Base-by-base conservation (phyloP, 495 filamentous ascomycete genomes). In the Podospora anserina region DNA sequence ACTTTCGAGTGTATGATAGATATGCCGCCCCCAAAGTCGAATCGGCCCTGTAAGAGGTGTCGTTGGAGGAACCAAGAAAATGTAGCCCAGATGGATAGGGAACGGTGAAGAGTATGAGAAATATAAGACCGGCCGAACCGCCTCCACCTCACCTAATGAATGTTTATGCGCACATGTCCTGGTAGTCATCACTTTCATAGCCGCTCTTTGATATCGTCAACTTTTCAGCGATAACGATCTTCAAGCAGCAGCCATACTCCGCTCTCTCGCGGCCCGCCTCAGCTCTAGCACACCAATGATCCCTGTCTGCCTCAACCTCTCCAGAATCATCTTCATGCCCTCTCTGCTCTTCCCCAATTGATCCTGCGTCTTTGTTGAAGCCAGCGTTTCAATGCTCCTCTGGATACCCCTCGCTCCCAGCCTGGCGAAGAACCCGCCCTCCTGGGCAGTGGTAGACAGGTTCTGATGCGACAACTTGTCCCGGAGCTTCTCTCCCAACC, bases 271-370 rank as follows among this genome's bases (percentile, higher is more conserved):
- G 70, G 72, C 72, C 66, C 90, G 84, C 88, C 94, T 91, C 30
- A 91, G 91, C 76, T 97, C 94, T 19, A 97, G 90, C 20, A 87
- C 92, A 28, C 94, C 90, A 54, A 97, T 87, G 13, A 96, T 91
- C 15, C 93, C 92, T 64, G 82, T 84, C 70, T 84, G 82, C 65
- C 95, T 87, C 70, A 98, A 76, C 49, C 95, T 86, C 78, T 96
- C 92, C 27, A 99, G 83, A 18, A 99, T 94, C 57, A 97, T 88
- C 66, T 90, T 91, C 95, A 99, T 97, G 19, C 96, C 95, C 75
- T 97, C 89, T 72, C 93, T 92, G 76, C 91, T 94, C 75, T 94
- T 96, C 65, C 90, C 82, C 65, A 98, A 82, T 55, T 93, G 91
- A 68, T 93, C 90, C 61, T 89, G 85, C 64, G 95, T 96, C 66